A percentile compares a stretch with the other conserved stretches of the same genome.
These are phyloP conservation scores for Allantophomopsis cytisporea DNA, from an alignment of 2,329 filamentous ascomycete genomes.

Conservation along the genomic window DNA sequence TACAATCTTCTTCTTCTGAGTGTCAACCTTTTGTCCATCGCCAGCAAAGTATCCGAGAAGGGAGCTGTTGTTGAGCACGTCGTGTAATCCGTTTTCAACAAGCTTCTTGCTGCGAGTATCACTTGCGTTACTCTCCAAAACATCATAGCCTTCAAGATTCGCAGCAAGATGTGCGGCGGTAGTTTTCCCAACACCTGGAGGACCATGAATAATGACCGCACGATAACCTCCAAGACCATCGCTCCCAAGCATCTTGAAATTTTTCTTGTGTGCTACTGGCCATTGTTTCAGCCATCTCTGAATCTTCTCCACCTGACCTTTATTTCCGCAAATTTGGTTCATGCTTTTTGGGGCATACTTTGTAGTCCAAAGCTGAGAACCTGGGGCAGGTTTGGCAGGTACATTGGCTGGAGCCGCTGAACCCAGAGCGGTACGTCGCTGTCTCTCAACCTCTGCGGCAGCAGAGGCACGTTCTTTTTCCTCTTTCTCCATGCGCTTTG, in stretches of 20 bases:
- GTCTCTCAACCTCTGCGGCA: slow-evolving; percentile 21
- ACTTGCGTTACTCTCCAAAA: slow-evolving; percentile 91
- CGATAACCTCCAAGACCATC: slow-evolving; percentile 76
- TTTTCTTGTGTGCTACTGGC: slow-evolving; percentile 61
- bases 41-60: slow-evolving; percentile 81
- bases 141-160: slow-evolving; percentile 83
- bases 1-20: slow-evolving; percentile 80
- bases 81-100: slow-evolving; percentile 76
- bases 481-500: slow-evolving; percentile 73
- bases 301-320: slow-evolving; percentile 76
- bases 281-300: slow-evolving; percentile 79
- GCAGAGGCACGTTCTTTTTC: slow-evolving; percentile 49
- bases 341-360: slow-evolving; percentile 86
- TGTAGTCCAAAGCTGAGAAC: slow-evolving; percentile 73
- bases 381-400: slow-evolving; percentile 24
- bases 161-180: slow-evolving; percentile 92
- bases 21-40: slow-evolving; percentile 68
- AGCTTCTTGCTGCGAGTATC: slow-evolving; percentile 93
- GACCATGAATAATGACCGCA: slow-evolving; percentile 90
- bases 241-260: slow-evolving; percentile 70
- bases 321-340: slow-evolving; percentile 91
- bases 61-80: slow-evolving; percentile 88
- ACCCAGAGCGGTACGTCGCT: slow-evolving; percentile 26
- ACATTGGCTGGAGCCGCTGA: slow-evolving; percentile 24
- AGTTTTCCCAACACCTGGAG: slow-evolving; percentile 94